These are phyloP conservation scores for Sclerotinia glacialis DNA, from an alignment of 2,329 filamentous ascomycete genomes.

Conservation along the genomic window DNA sequence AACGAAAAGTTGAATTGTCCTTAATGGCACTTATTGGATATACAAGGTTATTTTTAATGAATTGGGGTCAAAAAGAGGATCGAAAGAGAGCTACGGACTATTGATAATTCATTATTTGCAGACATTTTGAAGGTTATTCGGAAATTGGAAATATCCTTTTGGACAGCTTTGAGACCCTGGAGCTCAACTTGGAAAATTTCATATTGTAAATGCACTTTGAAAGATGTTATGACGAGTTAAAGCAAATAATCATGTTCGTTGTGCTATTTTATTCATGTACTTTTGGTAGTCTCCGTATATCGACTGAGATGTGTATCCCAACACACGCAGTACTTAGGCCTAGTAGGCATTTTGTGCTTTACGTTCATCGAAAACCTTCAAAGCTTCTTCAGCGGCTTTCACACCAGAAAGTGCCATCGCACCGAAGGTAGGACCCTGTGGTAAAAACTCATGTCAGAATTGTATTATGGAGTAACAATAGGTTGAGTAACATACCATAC, in stretches of 20 bases:
- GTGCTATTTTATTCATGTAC: background rate
- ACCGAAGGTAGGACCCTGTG: conserved; percentile 68
- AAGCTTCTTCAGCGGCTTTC: conserved; percentile 85
- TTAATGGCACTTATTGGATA: background rate
- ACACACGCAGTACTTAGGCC: background rate
- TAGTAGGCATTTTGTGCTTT: conserved; percentile 67
- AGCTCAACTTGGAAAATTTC: background rate
- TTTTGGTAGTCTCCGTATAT: background rate
- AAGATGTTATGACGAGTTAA: background rate
- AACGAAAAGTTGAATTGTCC: too few relatives aligned
- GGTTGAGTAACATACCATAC: conserved; percentile 60
- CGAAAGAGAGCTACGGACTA: background rate
- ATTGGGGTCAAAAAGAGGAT: too few relatives aligned
- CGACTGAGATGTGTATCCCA: background rate
- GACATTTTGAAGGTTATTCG: background rate
- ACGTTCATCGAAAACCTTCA: conserved; percentile 73
- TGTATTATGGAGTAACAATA: background rate
- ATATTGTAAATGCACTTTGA: background rate
- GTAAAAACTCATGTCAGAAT: background rate
- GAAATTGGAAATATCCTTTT: background rate
- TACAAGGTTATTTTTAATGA: background rate
- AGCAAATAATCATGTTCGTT: background rate
- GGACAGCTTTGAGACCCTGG: background rate
- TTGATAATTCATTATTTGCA: background rate
- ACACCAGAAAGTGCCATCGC: conserved; percentile 86